Conservation (phyloP, 345 rosid genomes). For the Conringia planisiliqua region DNA sequence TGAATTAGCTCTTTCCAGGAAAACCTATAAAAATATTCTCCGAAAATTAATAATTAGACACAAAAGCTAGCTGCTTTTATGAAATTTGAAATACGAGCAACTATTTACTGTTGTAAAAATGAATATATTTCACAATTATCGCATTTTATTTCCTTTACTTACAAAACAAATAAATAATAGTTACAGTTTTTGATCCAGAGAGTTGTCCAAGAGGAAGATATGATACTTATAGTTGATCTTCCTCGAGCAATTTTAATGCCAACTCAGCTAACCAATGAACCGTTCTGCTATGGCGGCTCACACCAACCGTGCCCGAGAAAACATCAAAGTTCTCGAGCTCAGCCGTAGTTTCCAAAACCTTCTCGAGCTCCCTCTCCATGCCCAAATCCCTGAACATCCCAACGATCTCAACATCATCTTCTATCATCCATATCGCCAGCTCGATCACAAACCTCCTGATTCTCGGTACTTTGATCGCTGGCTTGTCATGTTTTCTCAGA, state of each 20-base stretch:
- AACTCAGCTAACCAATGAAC: slow-evolving; percentile 63
- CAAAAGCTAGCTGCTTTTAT: no score
- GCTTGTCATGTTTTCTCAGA: slow-evolving; percentile 53
- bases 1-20: no score
- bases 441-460: slow-evolving; percentile 77
- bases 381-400: slow-evolving; percentile 41
- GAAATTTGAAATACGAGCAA: no score
- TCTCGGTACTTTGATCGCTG: slow-evolving; percentile 72
- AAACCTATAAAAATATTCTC: no score
- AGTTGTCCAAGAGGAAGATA: background rate
- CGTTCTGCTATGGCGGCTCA: slow-evolving; percentile 59
- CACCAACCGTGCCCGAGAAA: slow-evolving; percentile 71
- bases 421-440: slow-evolving; percentile 82
- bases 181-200: background rate
- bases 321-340: slow-evolving; percentile 77
- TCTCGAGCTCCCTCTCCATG: slow-evolving; percentile 52
- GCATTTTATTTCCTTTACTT: background rate
- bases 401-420: slow-evolving; percentile 36
- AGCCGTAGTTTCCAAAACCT: slow-evolving; percentile 65
- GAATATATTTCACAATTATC: background rate
- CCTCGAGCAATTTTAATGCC: slow-evolving; percentile 43
- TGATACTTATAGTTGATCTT: background rate
- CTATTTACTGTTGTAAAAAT: background rate
- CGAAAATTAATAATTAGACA: no score
- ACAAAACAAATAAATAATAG: background rate